Evolutionary conservation across 163 green algal genomes (phyloP), one percentile per base, ranked within the genome.

Genomic region (Scenedesmus sp.): DNA sequence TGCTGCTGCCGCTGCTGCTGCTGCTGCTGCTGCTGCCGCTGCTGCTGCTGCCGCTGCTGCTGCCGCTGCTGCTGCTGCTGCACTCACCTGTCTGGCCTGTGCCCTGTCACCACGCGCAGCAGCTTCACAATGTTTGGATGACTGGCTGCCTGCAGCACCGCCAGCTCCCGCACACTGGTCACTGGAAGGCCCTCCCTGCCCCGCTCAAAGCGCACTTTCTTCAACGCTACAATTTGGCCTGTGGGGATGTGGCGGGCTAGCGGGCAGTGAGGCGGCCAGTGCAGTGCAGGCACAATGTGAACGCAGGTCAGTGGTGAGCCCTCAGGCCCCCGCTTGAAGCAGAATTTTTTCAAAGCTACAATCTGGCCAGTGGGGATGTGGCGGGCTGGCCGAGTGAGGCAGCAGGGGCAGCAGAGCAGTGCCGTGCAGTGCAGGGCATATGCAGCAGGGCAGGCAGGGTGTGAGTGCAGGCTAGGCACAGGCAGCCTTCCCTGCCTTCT

Each of bases 111-210:
- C 16, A 98, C 96, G 57, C 95, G 94, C 55, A 96, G 94, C 23
- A 99, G 93, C 23, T 93, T 64, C 52, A 99, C 96, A 55, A 99
- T 93, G 93, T 97, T 97, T n/a, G 96, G 95, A 88, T 98, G 95
- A 23, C 59, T 52, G 16, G 79, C 34, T 46, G 79, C 89, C 90
- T 98, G 96, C 83, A 98, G 95, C 57, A 98, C 95, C 0, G 95
- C 89, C 77, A 99, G 92, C 96, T 99, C 97, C 0, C 97, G 94
- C 5, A 98, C 92, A 13, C 94, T 96, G 0, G 97, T 98, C 8
- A 98, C 94, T 0, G 97, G 96, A 76, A 99, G 94, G 54, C 97
- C 96, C 34, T 96, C 94, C 2, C 90, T 79, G 59, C 18, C 74
- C 34, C 90, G 74, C 10, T 94, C 86, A 74, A 93, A 95, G 34